phyloP scores from a whole-genome alignment of 768 basidiomycete genomes.

The Lactarius hatsudake region DNA sequence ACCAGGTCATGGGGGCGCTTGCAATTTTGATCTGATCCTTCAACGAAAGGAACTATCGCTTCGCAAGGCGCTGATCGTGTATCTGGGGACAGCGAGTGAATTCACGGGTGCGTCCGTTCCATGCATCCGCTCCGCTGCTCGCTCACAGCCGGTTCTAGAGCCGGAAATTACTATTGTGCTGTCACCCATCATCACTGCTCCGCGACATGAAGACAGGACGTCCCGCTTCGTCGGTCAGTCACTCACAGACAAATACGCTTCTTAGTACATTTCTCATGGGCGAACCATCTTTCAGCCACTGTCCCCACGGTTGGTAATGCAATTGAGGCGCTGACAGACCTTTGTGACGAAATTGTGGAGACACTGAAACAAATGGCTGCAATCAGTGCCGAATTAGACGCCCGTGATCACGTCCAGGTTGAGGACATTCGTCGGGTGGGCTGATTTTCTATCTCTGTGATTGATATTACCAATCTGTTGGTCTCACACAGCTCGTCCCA shows the following conservation, averaged over 20 bases:
- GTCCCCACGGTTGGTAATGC: conserved; percentile 75
- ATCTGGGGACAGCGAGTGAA: conserved; percentile 68
- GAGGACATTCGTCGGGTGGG: conserved; percentile 73
- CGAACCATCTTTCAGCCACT: conserved; percentile 46
- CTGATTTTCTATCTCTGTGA: background rate
- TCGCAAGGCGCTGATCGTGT: conserved; percentile 59
- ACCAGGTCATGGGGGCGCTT: conserved; percentile 50
- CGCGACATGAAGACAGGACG: conserved; percentile 55
- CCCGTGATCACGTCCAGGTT: conserved; percentile 66
- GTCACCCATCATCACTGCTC: conserved; percentile 60
- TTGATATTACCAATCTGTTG: background rate
- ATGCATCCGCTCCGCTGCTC: background rate
- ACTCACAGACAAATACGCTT: background rate
- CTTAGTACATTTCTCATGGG: background rate
- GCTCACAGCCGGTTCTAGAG: conserved; percentile 40
- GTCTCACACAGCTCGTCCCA: conserved; percentile 46
- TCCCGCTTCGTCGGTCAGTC: conserved; percentile 56
- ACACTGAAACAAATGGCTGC: conserved; percentile 65
- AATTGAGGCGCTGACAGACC: conserved; percentile 60
- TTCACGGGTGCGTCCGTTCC: conserved; percentile 53
- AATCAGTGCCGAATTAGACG: conserved; percentile 65
- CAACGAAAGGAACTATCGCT: conserved; percentile 55
- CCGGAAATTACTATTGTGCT: conserved; percentile 70
- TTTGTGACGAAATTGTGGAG: conserved; percentile 58
- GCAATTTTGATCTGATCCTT: conserved; percentile 60